Evolutionary conservation across 2,329 filamentous ascomycete species (phyloP).

Genomic region (Fusarium buxicola): DNA sequence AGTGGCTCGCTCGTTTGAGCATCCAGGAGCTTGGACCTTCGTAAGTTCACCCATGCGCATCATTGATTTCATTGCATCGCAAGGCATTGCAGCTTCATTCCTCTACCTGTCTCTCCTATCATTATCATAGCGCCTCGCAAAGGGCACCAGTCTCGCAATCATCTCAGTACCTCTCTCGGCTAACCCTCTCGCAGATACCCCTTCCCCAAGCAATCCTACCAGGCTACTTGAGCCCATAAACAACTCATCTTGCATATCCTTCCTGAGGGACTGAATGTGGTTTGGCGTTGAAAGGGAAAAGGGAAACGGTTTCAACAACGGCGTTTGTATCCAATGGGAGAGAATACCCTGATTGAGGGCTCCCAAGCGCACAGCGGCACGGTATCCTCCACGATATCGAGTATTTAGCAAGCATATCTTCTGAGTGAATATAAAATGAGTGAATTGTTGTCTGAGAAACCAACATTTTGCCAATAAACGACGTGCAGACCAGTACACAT

Average conservation of each 20-base stretch:
- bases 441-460: slow-evolving; percentile 41
- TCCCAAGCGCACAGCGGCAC: slow-evolving; percentile 51
- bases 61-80: slow-evolving; percentile 16
- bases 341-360: slow-evolving; percentile 44
- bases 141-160: slow-evolving; percentile 28
- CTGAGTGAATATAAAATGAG: slow-evolving; percentile 44
- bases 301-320: slow-evolving; percentile 68
- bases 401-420: slow-evolving; percentile 47
- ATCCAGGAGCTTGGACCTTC: slow-evolving; percentile 96
- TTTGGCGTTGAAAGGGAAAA: slow-evolving; percentile 58
- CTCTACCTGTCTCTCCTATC: slow-evolving; percentile 37
- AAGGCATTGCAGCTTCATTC: slow-evolving; percentile 24
- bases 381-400: slow-evolving; percentile 59
- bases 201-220: slow-evolving; percentile 83
- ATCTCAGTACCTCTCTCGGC: slow-evolving; percentile 19
- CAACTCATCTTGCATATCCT: slow-evolving; percentile 43
- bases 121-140: slow-evolving; percentile 18
- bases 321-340: slow-evolving; percentile 55
- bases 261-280: slow-evolving; percentile 43
- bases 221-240: slow-evolving; percentile 54
- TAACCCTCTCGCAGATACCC: slow-evolving; percentile 70
- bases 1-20: slow-evolving; percentile 95
- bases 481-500: slow-evolving; percentile 22
- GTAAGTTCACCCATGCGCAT: slow-evolving; percentile 68
- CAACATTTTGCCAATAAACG: slow-evolving; percentile 30